Conservation (phyloP, 345 rosid genomes). For the Acer campestre region DNA sequence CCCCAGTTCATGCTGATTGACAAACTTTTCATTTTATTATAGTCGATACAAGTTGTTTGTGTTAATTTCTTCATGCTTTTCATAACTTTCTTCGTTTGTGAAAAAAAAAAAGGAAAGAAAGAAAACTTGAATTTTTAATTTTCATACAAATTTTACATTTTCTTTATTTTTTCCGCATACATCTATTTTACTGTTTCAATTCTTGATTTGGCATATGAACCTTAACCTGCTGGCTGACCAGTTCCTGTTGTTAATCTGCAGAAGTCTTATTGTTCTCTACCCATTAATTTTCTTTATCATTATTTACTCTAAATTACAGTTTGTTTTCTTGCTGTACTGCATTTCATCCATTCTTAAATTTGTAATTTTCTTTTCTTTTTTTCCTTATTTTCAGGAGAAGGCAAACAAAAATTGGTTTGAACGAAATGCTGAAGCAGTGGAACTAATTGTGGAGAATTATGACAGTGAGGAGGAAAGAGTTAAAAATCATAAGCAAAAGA, state of each 20-base stretch:
- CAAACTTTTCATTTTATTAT: neutral
- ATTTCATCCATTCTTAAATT: slow-evolving; percentile 11
- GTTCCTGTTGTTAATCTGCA: neutral
- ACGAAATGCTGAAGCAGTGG: slow-evolving; percentile 76
- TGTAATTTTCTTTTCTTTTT: slow-evolving; percentile 5
- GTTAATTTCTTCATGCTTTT: neutral
- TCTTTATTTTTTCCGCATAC: neutral
- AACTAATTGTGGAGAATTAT: slow-evolving; percentile 63
- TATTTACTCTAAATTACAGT: neutral
- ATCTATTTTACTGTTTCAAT: neutral
- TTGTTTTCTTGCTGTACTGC: neutral
- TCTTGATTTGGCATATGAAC: neutral
- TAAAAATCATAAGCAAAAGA: slow-evolving; percentile 60
- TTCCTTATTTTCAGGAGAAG: slow-evolving; percentile 52
- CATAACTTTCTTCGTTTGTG: neutral
- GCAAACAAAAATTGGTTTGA: slow-evolving; percentile 83
- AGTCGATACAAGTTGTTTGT: neutral
- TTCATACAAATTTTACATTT: neutral
- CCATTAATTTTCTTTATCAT: neutral
- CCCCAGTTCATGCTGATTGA: neutral
- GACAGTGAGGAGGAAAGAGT: slow-evolving; percentile 94
- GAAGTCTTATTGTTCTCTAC: neutral
- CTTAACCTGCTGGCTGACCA: neutral
- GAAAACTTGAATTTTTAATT: neutral
- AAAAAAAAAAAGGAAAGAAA: neutral